Conservation (phyloP, 2,329 filamentous ascomycete genomes). For the Stylonectria norvegica region DNA sequence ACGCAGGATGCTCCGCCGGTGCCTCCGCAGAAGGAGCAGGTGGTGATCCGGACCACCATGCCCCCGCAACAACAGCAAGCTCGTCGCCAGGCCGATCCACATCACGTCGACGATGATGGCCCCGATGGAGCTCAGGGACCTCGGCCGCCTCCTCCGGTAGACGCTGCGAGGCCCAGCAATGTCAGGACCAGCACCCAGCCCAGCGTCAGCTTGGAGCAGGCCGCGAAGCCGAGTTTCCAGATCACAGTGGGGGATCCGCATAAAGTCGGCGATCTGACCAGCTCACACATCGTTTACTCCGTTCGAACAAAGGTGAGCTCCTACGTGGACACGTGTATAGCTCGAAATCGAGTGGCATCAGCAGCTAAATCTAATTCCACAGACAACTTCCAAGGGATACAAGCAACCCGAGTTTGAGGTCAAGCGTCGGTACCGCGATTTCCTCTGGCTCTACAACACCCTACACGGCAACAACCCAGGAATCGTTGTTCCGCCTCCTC, state of each 20-base stretch:
- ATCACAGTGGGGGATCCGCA: conserved; percentile 95
- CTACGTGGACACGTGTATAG: no score
- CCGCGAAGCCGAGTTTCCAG: conserved; percentile 84
- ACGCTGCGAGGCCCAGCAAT: conserved; percentile 52
- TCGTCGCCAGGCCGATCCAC: conserved; percentile 50
- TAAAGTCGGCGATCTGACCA: conserved; percentile 95
- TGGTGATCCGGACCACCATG: conserved; percentile 58
- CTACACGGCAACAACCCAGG: conserved; percentile 93
- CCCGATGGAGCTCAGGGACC: conserved; percentile 47
- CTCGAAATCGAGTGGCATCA: no score
- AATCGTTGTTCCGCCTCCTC: conserved; percentile 89
- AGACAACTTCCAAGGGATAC: conserved; percentile 96
- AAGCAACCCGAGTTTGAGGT: conserved; percentile 89
- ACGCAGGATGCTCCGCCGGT: conserved; percentile 58
- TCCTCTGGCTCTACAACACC: conserved; percentile 95
- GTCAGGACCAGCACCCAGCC: conserved; percentile 58
- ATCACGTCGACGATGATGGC: conserved; percentile 66
- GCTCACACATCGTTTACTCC: conserved; percentile 95
- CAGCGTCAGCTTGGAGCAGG: conserved; percentile 88
- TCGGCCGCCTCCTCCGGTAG: conserved; percentile 64
- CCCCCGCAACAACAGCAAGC: conserved; percentile 40
- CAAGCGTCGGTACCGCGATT: conserved; percentile 90
- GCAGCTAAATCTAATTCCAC: conserved; percentile 8
- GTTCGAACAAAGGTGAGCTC: conserved; percentile 78
- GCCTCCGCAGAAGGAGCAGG: conserved; percentile 65